Conservation (phyloP, 108 stramenopile genomes). For the Pseudonitzschia multistriata region DNA sequence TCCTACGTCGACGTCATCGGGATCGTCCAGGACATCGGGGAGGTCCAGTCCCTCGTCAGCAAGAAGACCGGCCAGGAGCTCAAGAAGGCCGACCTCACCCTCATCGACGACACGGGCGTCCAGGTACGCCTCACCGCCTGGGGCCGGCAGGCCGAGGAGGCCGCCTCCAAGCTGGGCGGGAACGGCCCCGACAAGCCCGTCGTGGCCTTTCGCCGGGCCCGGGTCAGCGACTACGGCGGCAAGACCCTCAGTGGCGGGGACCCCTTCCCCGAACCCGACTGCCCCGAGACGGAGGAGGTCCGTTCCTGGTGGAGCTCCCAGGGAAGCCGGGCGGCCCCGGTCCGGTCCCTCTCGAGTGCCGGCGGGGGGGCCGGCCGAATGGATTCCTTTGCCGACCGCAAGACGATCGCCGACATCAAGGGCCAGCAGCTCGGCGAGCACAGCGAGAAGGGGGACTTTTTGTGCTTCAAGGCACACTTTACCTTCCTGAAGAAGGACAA, state of each 20-base stretch:
- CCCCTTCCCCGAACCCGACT: constrained; percentile 44
- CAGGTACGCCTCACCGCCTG: constrained; percentile 89
- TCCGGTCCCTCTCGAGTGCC: constrained; percentile 59
- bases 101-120: constrained; percentile 88
- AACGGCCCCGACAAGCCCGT: constrained; percentile 45
- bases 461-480: constrained; percentile 85
- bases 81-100: constrained; percentile 83
- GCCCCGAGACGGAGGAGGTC: constrained; percentile 59
- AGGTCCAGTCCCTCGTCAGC: constrained; percentile 57
- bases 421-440: constrained; percentile 75
- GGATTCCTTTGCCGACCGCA: constrained; percentile 69
- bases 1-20: constrained; percentile 82
- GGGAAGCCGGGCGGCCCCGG: constrained; percentile 48
- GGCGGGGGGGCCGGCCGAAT: constrained; percentile 63
- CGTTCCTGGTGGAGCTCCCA: constrained; percentile 58
- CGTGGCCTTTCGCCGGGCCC: constrained; percentile 84
- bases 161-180: constrained; percentile 49
- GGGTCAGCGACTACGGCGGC: constrained; percentile 89
- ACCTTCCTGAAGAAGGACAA: constrained; percentile 93
- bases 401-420: constrained; percentile 77
- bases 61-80: constrained; percentile 86
- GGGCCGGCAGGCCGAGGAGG: constrained; percentile 52
- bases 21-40: constrained; percentile 77
- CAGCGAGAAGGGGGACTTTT: constrained; percentile 88
- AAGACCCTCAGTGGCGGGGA: constrained; percentile 56